Evolutionary conservation across 768 basidiomycete species (phyloP).

Genomic region (Leccinum barrowsii): DNA sequence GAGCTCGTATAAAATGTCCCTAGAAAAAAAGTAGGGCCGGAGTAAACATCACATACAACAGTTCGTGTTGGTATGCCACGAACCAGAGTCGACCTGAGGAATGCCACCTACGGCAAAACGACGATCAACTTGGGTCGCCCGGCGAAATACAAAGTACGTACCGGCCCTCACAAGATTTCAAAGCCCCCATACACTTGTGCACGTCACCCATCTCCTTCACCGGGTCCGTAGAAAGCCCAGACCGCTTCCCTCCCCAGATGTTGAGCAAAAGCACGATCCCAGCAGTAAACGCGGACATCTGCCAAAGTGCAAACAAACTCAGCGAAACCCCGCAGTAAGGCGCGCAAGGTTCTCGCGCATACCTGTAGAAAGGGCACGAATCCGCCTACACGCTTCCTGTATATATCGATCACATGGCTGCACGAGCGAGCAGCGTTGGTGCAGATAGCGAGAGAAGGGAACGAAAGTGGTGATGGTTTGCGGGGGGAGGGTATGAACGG

Average conservation of each 20-base stretch:
- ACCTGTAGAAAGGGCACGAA: conserved; percentile 31
- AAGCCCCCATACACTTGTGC: conserved; percentile 43
- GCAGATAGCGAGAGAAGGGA: conserved; percentile 76
- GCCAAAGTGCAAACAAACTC: not conserved
- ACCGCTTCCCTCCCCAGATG: conserved; percentile 50
- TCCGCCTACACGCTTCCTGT: conserved; percentile 34
- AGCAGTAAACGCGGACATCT: conserved; percentile 44
- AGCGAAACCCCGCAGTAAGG: not conserved
- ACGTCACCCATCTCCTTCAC: conserved; percentile 49
- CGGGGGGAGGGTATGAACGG: conserved; percentile 70
- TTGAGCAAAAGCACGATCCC: conserved; percentile 53
- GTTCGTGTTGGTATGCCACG: conserved; percentile 10
- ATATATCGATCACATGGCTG: conserved; percentile 64
- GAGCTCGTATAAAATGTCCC: conserved; percentile 73
- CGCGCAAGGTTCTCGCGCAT: not conserved
- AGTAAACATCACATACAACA: not conserved
- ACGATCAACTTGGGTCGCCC: not conserved
- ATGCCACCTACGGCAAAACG: conserved; percentile 38
- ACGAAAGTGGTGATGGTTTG: conserved; percentile 44
- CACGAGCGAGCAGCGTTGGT: conserved; percentile 81
- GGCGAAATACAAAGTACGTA: conserved; percentile 15
- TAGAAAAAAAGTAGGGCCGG: conserved; percentile 20
- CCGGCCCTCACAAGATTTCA: conserved; percentile 36
- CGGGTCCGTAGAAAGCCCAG: conserved; percentile 39
- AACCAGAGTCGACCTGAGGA: conserved; percentile 48